Percentiles rank a stretch among this genome's conserved stretches.
These are phyloP conservation scores for Boeremia exigua DNA, from an alignment of 2,329 filamentous ascomycete species.

Conservation along the genomic window DNA sequence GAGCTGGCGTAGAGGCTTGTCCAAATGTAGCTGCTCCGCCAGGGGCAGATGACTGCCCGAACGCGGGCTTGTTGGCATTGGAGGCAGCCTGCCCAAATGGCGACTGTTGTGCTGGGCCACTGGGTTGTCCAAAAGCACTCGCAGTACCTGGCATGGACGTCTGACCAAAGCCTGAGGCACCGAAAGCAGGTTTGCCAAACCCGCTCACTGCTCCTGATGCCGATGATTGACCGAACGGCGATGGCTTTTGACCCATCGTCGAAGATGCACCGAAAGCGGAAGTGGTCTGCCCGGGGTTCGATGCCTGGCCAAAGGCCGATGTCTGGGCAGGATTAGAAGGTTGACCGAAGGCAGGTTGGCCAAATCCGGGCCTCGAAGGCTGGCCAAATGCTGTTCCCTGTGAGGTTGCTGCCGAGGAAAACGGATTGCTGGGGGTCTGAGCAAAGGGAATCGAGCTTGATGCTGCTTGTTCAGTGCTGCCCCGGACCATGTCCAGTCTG, in stretches of 20 bases:
- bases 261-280: constrained; percentile 52
- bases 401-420: constrained; percentile 33
- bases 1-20: constrained; percentile 37
- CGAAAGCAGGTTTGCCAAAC: constrained; percentile 48
- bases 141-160: constrained; percentile 38
- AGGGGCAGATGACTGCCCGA: constrained; percentile 48
- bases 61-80: constrained; percentile 32
- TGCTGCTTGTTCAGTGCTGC: constrained; percentile 19
- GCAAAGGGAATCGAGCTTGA: constrained; percentile 34
- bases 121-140: constrained; percentile 30
- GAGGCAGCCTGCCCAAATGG: constrained; percentile 50
- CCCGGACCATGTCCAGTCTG: constrained; percentile 39
- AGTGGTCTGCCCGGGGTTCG: constrained; percentile 33
- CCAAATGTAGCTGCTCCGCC: constrained; percentile 42
- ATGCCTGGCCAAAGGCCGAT: constrained; percentile 51
- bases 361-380: constrained; percentile 42
- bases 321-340: constrained; percentile 44
- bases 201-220: constrained; percentile 32
- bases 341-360: constrained; percentile 48
- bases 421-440: constrained; percentile 32
- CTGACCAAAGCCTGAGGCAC: constrained; percentile 48
- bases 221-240: constrained; percentile 52
- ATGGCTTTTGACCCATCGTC: constrained; percentile 24
- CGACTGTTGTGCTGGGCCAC: constrained; percentile 11
- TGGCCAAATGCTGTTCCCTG: constrained; percentile 49